A percentile compares a stretch with the other conserved stretches of the same genome.
phyloP scores from a whole-genome alignment of 2,329 filamentous ascomycete genomes.

The Aspergillus sp. region DNA sequence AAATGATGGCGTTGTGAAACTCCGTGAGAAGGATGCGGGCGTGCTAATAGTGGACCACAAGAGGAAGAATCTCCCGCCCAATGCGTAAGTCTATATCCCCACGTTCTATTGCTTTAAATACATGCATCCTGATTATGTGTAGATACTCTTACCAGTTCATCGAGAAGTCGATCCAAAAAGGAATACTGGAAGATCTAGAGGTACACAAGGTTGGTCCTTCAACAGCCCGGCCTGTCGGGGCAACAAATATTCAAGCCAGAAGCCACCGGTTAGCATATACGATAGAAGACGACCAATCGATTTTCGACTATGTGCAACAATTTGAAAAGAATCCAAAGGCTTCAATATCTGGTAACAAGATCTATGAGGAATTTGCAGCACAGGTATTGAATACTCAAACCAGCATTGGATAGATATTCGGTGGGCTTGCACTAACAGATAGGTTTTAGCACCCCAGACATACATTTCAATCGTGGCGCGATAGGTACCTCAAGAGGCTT shows the following conservation, averaged over 20 bases:
- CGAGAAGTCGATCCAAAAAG: constrained; percentile 52
- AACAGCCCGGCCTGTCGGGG: constrained; percentile 46
- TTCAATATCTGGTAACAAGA: constrained; percentile 40
- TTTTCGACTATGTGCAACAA: constrained; percentile 46
- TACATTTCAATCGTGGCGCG: constrained; percentile 50
- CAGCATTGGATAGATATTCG: background rate
- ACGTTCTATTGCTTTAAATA: background rate
- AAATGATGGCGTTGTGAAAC: constrained; percentile 57
- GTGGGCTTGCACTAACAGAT: background rate
- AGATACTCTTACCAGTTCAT: constrained; percentile 59
- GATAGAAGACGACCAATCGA: constrained; percentile 44
- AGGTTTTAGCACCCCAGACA: constrained; percentile 41
- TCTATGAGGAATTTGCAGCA: constrained; percentile 46
- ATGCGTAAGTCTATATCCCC: constrained; percentile 41
- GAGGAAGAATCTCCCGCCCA: constrained; percentile 49
- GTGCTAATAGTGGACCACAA: constrained; percentile 60
- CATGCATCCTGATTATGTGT: background rate
- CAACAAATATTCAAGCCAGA: constrained; percentile 37
- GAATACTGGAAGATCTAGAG: constrained; percentile 49
- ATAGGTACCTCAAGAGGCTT: constrained; percentile 46
- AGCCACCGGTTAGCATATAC: constrained; percentile 36
- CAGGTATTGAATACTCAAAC: constrained; percentile 27
- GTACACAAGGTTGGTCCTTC: constrained; percentile 49
- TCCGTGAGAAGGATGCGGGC: constrained; percentile 56
- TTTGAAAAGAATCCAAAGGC: constrained; percentile 32